These are phyloP conservation scores for Daldinia sp. DNA, from an alignment of 2,329 filamentous ascomycete genomes.

Conservation along the genomic window DNA sequence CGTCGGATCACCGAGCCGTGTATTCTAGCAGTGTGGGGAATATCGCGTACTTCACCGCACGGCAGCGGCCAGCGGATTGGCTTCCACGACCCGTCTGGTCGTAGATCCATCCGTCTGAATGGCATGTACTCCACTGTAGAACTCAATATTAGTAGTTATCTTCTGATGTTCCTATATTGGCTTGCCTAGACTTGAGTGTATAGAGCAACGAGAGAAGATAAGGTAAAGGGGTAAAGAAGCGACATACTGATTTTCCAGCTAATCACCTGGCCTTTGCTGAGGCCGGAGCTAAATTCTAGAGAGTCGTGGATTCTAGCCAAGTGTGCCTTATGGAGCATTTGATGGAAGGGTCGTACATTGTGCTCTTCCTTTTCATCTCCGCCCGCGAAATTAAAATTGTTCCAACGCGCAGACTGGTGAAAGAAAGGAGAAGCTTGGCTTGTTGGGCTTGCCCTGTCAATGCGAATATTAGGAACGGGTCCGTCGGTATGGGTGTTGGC, in stretches of 20 bases:
- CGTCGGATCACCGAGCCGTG: constrained; percentile 81
- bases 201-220: background rate
- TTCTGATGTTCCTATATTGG: background rate
- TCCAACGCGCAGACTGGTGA: constrained; percentile 31
- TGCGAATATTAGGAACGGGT: constrained; percentile 52
- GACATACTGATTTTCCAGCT: constrained; percentile 81
- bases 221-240: constrained; percentile 50
- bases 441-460: constrained; percentile 50
- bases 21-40: constrained; percentile 76
- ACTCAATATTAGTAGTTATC: constrained; percentile 50
- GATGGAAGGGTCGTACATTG: constrained; percentile 61
- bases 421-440: constrained; percentile 15
- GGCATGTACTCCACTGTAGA: constrained; percentile 80
- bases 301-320: constrained; percentile 75
- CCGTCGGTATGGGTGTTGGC: constrained; percentile 7
- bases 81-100: constrained; percentile 78
- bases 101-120: constrained; percentile 83
- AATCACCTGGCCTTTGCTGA: constrained; percentile 66
- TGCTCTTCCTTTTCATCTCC: constrained; percentile 34
- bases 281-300: constrained; percentile 72
- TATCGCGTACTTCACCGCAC: constrained; percentile 80
- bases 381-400: constrained; percentile 33
- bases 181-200: background rate
- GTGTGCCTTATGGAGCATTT: constrained; percentile 69
- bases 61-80: constrained; percentile 85